Evolutionary conservation across 352 stramenopile genomes (phyloP).

Genomic region (Globisporangium viniferum): DNA sequence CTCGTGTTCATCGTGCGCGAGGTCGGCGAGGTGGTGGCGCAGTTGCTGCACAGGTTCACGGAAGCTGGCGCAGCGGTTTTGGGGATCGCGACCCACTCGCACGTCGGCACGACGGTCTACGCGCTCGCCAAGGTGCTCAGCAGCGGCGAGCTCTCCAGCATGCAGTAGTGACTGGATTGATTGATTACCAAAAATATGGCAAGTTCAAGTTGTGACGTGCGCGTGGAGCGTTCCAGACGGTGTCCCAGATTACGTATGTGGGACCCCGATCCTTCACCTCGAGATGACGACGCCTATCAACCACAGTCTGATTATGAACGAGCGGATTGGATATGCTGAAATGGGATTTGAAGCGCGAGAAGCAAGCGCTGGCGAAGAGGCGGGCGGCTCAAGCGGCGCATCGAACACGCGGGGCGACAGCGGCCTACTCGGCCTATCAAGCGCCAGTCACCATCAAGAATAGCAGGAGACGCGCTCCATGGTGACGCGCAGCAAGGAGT

Average conservation of each 20-base stretch:
- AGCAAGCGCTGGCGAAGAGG: not conserved
- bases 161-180: not conserved
- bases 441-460: not conserved
- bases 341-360: not conserved
- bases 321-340: not conserved
- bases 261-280: not conserved
- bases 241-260: not conserved
- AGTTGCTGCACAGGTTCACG: conserved; percentile 4
- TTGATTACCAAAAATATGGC: too few relatives aligned
- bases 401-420: not conserved
- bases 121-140: conserved; percentile 12
- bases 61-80: not conserved
- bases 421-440: not conserved
- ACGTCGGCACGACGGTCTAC: conserved; percentile 7
- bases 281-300: not conserved
- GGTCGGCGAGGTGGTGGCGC: not conserved
- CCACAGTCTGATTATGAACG: not conserved
- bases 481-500: not conserved
- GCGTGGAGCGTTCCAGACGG: not conserved
- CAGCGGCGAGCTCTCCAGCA: conserved; percentile 12
- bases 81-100: conserved; percentile 6
- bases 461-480: not conserved
- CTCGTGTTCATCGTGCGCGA: conserved; percentile 12
- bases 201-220: not conserved
- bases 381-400: not conserved